These are phyloP conservation scores for Uncinocarpus reesii DNA, from an alignment of 2,329 filamentous ascomycete species.

Conservation along the genomic window DNA sequence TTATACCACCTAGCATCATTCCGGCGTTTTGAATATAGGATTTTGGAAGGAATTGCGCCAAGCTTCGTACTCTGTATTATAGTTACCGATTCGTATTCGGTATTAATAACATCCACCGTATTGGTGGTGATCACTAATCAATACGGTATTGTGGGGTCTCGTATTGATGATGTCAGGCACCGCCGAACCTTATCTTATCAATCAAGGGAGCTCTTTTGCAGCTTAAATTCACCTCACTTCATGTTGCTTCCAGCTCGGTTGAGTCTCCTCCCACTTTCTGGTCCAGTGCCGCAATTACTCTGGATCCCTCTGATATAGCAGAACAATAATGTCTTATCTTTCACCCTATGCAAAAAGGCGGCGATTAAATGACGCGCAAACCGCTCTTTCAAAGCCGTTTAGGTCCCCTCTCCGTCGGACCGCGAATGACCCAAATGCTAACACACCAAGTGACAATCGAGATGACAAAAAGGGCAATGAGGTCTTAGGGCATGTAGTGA, in stretches of 20 bases:
- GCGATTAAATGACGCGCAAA: slow-evolving; percentile 48
- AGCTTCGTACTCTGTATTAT: no score
- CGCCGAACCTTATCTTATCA: slow-evolving; percentile 6
- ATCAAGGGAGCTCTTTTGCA: not conserved
- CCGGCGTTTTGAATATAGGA: slow-evolving; percentile 1
- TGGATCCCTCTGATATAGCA: not conserved
- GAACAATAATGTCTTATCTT: not conserved
- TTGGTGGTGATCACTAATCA: not conserved
- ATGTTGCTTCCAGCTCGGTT: not conserved
- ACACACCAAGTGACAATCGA: not conserved
- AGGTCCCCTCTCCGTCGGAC: slow-evolving; percentile 54
- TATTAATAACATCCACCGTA: not conserved
- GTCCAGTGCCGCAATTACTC: not conserved
- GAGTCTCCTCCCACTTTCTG: no score
- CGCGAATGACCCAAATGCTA: not conserved
- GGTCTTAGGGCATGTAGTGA: not conserved
- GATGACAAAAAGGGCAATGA: not conserved
- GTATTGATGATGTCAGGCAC: not conserved
- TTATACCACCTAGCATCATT: slow-evolving; percentile 8
- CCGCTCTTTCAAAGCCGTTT: slow-evolving; percentile 59
- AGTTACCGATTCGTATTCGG: no score
- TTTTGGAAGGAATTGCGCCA: not conserved
- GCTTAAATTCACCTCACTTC: not conserved
- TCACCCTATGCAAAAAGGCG: slow-evolving; percentile 46
- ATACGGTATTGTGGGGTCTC: not conserved